phyloP scores from a whole-genome alignment of 345 rosid genomes.

The Durio zibethinus region DNA sequence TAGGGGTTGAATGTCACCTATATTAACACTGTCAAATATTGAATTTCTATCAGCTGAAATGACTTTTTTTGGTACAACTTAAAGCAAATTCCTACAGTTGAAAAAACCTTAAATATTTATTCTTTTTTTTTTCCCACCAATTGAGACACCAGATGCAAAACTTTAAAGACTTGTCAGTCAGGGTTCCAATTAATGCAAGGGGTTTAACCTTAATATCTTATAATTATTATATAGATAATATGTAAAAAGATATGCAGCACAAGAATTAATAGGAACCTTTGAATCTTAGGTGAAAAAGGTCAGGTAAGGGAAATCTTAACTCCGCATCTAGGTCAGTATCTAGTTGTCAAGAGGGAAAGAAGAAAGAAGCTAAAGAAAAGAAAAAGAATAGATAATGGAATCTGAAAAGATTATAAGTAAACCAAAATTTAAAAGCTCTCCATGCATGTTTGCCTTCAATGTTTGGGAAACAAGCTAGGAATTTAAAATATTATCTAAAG shows the following conservation, averaged over 20 bases:
- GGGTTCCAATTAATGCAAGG: neutral
- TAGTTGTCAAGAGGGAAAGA: neutral
- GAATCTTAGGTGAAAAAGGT: neutral
- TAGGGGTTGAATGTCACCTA: neutral
- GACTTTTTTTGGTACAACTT: neutral
- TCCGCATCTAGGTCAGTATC: neutral
- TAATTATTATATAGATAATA: neutral
- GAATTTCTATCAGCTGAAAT: neutral
- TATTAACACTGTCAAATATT: neutral
- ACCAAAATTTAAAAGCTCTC: neutral
- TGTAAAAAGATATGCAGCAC: neutral
- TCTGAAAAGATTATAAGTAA: neutral
- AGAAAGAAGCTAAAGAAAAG: neutral
- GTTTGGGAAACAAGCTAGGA: neutral
- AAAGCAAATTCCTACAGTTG: no score
- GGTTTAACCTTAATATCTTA: neutral
- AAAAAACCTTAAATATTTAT: neutral
- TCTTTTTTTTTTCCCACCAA: neutral
- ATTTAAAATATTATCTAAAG: neutral
- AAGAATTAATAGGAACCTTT: neutral
- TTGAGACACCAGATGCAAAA: neutral
- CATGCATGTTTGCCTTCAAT: neutral
- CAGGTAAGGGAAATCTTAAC: neutral
- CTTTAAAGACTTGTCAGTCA: neutral
- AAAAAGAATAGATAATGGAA: neutral